Conservation (phyloP, 768 basidiomycete species). For the Hygrocybe coccinea region DNA sequence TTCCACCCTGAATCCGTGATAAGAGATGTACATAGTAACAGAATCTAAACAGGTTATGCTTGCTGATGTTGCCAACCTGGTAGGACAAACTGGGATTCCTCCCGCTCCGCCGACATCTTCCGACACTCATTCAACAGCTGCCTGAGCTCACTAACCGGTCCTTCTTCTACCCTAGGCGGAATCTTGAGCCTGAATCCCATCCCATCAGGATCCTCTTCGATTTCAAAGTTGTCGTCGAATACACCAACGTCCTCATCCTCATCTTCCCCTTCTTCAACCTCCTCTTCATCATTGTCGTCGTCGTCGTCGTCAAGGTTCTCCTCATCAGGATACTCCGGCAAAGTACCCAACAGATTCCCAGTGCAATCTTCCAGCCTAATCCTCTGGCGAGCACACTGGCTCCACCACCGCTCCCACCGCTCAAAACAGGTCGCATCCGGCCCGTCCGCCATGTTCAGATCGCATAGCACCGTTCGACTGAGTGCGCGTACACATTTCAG, state of each 20-base stretch:
- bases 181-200: constrained; percentile 26
- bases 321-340: constrained; percentile 36
- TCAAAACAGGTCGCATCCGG: constrained; percentile 43
- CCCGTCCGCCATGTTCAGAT: constrained; percentile 53
- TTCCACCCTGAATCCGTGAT: too few relatives aligned
- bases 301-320: constrained; percentile 22
- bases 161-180: constrained; percentile 25
- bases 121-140: constrained; percentile 54
- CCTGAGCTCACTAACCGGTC: constrained; percentile 42
- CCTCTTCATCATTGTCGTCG: constrained; percentile 29
- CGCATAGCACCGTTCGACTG: constrained; percentile 48
- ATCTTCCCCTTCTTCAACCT: constrained; percentile 30
- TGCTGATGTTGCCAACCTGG: neutral
- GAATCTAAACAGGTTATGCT: too few relatives aligned
- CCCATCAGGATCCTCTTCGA: constrained; percentile 26
- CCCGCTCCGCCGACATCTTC: constrained; percentile 43
- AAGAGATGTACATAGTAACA: too few relatives aligned
- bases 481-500: constrained; percentile 57
- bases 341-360: constrained; percentile 52
- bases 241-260: constrained; percentile 32
- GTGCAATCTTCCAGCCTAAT: constrained; percentile 75
- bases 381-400: constrained; percentile 42
- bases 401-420: constrained; percentile 72
- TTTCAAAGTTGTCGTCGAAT: constrained; percentile 23
- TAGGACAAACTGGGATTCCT: constrained; percentile 33